Evolutionary conservation across 495 filamentous ascomycete species (phyloP), one percentile per base, ranked within the genome.

Genomic region (Bacidia gigantensis): DNA sequence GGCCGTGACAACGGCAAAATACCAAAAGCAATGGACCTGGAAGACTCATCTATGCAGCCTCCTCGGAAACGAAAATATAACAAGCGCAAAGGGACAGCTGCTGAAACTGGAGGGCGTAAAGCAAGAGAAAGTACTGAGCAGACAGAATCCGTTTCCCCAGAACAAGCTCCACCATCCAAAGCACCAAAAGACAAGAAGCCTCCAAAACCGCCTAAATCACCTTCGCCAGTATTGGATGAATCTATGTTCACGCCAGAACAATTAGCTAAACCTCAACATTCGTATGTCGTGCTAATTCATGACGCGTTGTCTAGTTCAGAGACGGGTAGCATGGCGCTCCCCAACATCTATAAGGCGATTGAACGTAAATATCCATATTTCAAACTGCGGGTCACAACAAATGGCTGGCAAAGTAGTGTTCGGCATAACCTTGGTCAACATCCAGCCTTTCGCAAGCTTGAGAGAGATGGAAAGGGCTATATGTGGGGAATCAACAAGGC

Each of bases 331-430:
- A 79, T 95, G 67, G 87, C 87, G 25, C 71, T 98, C 26, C 90
- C 93, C 59, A 84, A 95, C 64, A 97, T 98, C 39, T 98, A 98
- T 65, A 82, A 85, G 57, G 79, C 84, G 23, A 85, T 98, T 54
- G 83, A 87, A 66, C 69, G 82, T 60, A 86, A 84, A 59, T 95
- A 93, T 60, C 93, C 92, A 0, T 95, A 79, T 66, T 98, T 86
- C 66, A 86, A 85, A 54, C 86, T 96, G 65, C 78, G 78, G 50
- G 80, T 81, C 25, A 67, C 72, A 58, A 71, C 73, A 38, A 90
- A 87, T 3, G 92, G 92, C 12, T 98, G 92, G 92, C 90, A 96
- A 61, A 95, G 89, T 57, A 95, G 88, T 68, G 88, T 98, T 20
- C 83, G 92, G 3, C 92, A 98, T 65, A 98, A 98, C 54, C 75